Evolutionary conservation across 1,284 basidiomycete species (phyloP), one percentile per base, ranked within the genome.

Genomic region (Cutaneotrichosporon spelunceum): DNA sequence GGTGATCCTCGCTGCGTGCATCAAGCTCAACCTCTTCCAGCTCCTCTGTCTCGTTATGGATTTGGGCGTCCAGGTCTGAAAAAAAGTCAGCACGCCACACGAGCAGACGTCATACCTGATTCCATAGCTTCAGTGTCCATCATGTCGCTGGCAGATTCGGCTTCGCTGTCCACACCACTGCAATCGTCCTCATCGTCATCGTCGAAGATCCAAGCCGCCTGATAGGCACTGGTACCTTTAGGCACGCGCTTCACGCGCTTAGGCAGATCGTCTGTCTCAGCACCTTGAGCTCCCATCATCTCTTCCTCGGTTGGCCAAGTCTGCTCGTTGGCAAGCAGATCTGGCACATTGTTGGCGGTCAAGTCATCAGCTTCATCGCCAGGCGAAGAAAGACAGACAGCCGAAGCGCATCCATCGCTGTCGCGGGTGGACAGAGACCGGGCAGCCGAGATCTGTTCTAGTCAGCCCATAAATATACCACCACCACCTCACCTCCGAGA

Each of bases 221-320:
- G 93, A 74, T 96, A 96, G 65, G 91, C 87, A 78, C 90, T 93
- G 79, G 90, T 94, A 0, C 90, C 91, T 78, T 90, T 93, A 5
- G 90, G 93, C 56, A 91, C 85, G 53, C 85, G 84, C 76, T 86
- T 88, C 45, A 91, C 84, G n/a, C 80, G 78, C 34, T 62, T 67
- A 50, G 70, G 88, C 1, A 86, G 86, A 19, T 80, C 81, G 54
- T 72, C 77, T 0, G 87, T 87, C 5, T 60, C 59, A 27, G 39
- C 76, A 29, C 80, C 78, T 10, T 66, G 69, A 23, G 72, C 73
- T 13, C 62, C 62, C 56, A 81, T 82, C 87, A 99, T 91, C 76
- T 98, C 95, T 69, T 98, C 95, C 75, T 98, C 93, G 0, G 93
- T 97, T 0, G 95, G 95, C 94, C 95, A 98, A 0, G 95, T 99